phyloP scores from a whole-genome alignment of 768 basidiomycete genomes.

The Pleurotus platypus region DNA sequence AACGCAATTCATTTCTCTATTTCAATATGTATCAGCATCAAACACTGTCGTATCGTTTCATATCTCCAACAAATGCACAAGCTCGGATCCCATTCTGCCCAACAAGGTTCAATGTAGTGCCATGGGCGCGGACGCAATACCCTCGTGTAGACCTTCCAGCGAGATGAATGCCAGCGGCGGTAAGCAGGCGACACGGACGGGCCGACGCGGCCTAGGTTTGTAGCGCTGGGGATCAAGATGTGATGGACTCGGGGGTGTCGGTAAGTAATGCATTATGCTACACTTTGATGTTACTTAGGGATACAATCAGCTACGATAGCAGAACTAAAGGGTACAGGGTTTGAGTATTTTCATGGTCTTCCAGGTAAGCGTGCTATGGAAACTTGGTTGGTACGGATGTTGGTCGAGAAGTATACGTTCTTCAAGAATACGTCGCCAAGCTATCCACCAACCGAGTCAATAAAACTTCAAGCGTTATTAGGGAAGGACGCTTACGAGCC shows the following conservation, averaged over 20 bases:
- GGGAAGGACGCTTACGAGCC: conserved; percentile 48
- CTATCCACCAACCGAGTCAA: not conserved
- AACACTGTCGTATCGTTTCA: conserved; percentile 2
- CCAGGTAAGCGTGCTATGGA: conserved; percentile 3
- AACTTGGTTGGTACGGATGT: conserved; percentile 12
- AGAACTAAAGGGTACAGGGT: not conserved
- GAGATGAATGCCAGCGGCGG: too few relatives aligned
- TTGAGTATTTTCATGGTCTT: not conserved
- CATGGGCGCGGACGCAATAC: not conserved
- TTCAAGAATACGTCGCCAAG: conserved; percentile 19
- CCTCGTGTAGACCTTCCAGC: too few relatives aligned
- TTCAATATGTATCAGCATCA: conserved; percentile 2
- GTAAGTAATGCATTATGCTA: not conserved
- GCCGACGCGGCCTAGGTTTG: too few relatives aligned
- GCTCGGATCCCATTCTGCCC: too few relatives aligned
- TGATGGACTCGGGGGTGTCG: too few relatives aligned
- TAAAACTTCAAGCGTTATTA: not conserved
- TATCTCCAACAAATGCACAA: not conserved
- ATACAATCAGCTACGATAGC: not conserved
- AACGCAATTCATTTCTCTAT: not conserved
- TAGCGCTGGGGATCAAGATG: too few relatives aligned
- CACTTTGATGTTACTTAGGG: not conserved
- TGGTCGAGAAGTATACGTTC: conserved; percentile 15
- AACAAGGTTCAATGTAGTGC: not conserved
- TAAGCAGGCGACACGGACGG: too few relatives aligned